Conservation (phyloP, 2,329 filamentous ascomycete species). For the Hypoxylon sp. region DNA sequence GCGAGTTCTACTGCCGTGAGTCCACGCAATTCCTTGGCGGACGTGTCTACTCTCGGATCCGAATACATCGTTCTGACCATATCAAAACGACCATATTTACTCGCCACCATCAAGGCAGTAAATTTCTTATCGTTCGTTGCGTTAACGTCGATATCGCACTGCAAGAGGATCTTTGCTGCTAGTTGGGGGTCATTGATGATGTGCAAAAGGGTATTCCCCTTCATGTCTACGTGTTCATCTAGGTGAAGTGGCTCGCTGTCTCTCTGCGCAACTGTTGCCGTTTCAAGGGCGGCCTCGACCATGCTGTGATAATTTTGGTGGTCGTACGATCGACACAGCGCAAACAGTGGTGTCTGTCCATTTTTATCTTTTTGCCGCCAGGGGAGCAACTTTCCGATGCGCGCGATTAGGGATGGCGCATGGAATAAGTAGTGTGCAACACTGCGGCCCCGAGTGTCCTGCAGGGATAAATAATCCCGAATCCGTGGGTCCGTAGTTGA, state of each 20-base stretch:
- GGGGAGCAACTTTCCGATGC: conserved; percentile 81
- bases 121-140: conserved; percentile 95
- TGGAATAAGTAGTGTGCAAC: conserved; percentile 97
- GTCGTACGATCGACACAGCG: conserved; percentile 94
- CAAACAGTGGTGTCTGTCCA: conserved; percentile 97
- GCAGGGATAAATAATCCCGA: conserved; percentile 75
- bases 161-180: conserved; percentile 78
- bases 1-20: conserved; percentile 95
- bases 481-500: conserved; percentile 68
- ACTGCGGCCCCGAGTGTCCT: conserved; percentile 88
- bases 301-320: conserved; percentile 87
- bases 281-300: conserved; percentile 83
- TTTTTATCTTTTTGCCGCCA: conserved; percentile 96
- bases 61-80: conserved; percentile 90
- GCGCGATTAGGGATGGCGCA: conserved; percentile 80
- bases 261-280: conserved; percentile 78
- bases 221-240: conserved; percentile 91
- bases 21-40: conserved; percentile 85
- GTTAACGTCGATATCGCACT: conserved; percentile 95
- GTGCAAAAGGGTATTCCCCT: conserved; percentile 95
- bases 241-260: conserved; percentile 86
- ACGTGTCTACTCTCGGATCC: conserved; percentile 87
- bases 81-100: conserved; percentile 96
- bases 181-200: conserved; percentile 89
- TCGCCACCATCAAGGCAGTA: conserved; percentile 96